Base-by-base conservation (phyloP, 495 filamentous ascomycete genomes). In the Hyaloscypha bicolor region DNA sequence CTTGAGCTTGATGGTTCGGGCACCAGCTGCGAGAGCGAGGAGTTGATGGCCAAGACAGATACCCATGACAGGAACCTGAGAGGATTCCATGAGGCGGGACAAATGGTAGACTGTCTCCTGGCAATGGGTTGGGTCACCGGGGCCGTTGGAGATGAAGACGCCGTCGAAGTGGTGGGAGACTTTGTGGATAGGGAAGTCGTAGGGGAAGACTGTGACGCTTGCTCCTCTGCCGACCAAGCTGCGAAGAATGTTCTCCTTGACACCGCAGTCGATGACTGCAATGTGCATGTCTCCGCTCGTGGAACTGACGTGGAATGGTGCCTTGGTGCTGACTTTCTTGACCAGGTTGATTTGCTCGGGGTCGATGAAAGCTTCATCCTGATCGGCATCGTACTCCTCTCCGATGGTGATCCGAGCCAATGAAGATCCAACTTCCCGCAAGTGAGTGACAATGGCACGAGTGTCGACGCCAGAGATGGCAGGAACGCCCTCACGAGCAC, bases 241-340 rank as follows among this genome's bases (percentile, higher is more conserved):
- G 70, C 95, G 91, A 60, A 99, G 87, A 76, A 99, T 99, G 83
- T 98, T 99, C 85, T 99, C 95, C 85, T 99, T 99, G 66, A 99
- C 96, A 79, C 95, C 95, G 76, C 95, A 99, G 80, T 99, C 95
- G 77, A 99, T 89, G 65, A 99, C 86, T 39, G 94, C 95, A 73
- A 99, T 87, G 80, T 99, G 95, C 77, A 90, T 87, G 75, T 91
- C 88, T 66, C 94, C 92, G 70, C 85, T 83, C 52, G 86, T 83
- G 39, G 93, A 91, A 68, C 87, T 87, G 67, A 97, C 90, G 75
- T 97, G 94, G 84, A 99, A 99, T 12, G 95, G 96, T 63, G 93
- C 88, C 84, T 99, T 99, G 76, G 95, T 99, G 83, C 91, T 95
- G 69, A 99, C 95, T 67, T 91, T 89, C 76, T 92, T 91, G 68